A percentile compares a stretch with the other conserved stretches of the same genome.
These are phyloP conservation scores for Cystoderma amianthinum DNA, from an alignment of 768 basidiomycete species.

Conservation along the genomic window DNA sequence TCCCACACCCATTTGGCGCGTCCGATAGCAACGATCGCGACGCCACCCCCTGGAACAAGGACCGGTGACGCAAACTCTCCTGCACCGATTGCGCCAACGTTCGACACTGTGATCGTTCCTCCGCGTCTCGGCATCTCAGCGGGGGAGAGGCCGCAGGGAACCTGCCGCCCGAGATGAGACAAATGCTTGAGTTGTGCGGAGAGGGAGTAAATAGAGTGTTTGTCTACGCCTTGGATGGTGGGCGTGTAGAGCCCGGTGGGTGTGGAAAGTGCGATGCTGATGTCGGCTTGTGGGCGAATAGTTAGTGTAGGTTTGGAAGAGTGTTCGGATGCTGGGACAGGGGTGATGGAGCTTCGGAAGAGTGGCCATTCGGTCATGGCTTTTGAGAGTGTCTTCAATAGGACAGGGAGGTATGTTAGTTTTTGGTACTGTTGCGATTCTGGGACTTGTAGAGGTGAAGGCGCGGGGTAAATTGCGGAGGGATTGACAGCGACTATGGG, in stretches of 20 bases:
- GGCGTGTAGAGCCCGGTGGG: constrained; percentile 83
- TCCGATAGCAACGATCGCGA: constrained; percentile 81
- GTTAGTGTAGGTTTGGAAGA: constrained; percentile 56
- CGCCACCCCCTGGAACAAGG: constrained; percentile 75
- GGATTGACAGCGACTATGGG: constrained; percentile 26
- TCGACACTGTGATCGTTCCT: constrained; percentile 76
- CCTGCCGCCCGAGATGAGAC: constrained; percentile 57
- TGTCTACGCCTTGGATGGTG: constrained; percentile 50
- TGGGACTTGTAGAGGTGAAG: constrained; percentile 35
- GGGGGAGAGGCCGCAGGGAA: constrained; percentile 55
- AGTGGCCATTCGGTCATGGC: constrained; percentile 84
- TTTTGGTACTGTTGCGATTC: constrained; percentile 50
- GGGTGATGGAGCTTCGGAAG: constrained; percentile 69
- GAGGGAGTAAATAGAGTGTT: constrained; percentile 50
- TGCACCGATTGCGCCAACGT: constrained; percentile 74
- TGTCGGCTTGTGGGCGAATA: constrained; percentile 69
- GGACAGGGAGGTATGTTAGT: constrained; percentile 77
- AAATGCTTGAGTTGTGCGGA: constrained; percentile 56
- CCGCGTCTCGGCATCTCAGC: constrained; percentile 70
- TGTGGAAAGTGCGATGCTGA: constrained; percentile 71
- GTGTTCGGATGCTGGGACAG: constrained; percentile 14
- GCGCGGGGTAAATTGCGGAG: constrained; percentile 28
- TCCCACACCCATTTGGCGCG: constrained; percentile 75
- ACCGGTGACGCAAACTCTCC: constrained; percentile 70
- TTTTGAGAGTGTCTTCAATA: constrained; percentile 75